phyloP scores from a whole-genome alignment of 73 alveolate species.

The Uronychia setigera region DNA sequence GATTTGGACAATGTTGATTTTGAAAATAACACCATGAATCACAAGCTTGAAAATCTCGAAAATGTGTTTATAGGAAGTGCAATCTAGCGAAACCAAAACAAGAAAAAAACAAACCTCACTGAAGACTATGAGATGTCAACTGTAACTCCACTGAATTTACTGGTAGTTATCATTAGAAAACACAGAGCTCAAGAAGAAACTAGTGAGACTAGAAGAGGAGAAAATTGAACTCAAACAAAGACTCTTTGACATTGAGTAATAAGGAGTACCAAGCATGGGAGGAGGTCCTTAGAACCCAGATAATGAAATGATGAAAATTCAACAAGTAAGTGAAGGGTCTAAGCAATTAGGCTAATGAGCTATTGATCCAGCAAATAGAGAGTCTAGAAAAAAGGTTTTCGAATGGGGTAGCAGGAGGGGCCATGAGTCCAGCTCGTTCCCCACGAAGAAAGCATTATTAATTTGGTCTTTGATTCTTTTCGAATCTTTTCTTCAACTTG shows the following conservation, averaged over 20 bases:
- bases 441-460: too few relatives aligned
- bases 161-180: slow-evolving; percentile 84
- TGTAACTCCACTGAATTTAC: background rate
- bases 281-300: slow-evolving; percentile 62
- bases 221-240: slow-evolving; percentile 79
- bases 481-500: too few relatives aligned
- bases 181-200: slow-evolving; percentile 92
- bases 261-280: slow-evolving; percentile 50
- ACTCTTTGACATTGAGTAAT: slow-evolving; percentile 54
- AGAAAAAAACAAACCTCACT: slow-evolving; percentile 75
- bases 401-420: too few relatives aligned
- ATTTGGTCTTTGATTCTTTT: too few relatives aligned
- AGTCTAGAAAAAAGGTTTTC: too few relatives aligned
- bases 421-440: too few relatives aligned
- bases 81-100: slow-evolving; percentile 84
- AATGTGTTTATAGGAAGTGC: slow-evolving; percentile 94
- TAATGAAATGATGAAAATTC: background rate
- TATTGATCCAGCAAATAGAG: too few relatives aligned
- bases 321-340: too few relatives aligned
- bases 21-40: slow-evolving; percentile 91
- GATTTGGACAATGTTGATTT: slow-evolving; percentile 89
- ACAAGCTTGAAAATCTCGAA: slow-evolving; percentile 94
- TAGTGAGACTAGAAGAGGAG: slow-evolving; percentile 91
- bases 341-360: too few relatives aligned
- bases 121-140: slow-evolving; percentile 92